These are phyloP conservation scores for Solanum chiquidenum DNA, from an alignment of 257 asterid genomes.

Conservation along the genomic window DNA sequence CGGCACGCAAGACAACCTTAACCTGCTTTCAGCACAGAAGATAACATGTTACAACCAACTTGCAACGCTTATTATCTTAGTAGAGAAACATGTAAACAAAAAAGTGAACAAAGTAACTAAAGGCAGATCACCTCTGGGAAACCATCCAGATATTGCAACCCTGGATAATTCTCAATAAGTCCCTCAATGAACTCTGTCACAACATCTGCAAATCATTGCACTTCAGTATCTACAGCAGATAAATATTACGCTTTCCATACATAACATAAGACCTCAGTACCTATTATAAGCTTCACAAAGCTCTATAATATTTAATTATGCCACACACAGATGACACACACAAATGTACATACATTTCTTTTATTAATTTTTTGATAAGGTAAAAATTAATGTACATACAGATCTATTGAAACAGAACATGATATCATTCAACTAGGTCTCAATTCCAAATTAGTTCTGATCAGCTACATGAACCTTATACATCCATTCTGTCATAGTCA, in stretches of 20 bases:
- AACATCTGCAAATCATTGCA: constrained; percentile 51
- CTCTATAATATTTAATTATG: background rate
- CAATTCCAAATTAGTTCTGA: background rate
- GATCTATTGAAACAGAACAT: background rate
- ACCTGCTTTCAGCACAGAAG: constrained; percentile 31
- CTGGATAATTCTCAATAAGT: constrained; percentile 83
- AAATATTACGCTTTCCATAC: background rate
- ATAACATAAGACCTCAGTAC: background rate
- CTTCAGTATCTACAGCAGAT: background rate
- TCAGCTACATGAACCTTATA: background rate
- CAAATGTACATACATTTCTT: background rate
- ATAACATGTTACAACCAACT: background rate
- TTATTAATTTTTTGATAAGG: background rate
- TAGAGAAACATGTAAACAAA: background rate
- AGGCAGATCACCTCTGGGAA: constrained; percentile 60
- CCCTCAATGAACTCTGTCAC: constrained; percentile 97
- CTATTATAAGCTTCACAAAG: background rate
- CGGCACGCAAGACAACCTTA: constrained; percentile 94
- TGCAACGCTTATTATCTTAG: background rate
- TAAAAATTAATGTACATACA: background rate
- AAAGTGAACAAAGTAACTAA: background rate
- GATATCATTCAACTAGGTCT: background rate
- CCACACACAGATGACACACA: background rate
- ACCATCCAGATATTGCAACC: constrained; percentile 94
- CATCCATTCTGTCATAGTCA: background rate